Evolutionary conservation across 176 grass and related monocot genomes (phyloP).

Genomic region (Oryza glumipatula): DNA sequence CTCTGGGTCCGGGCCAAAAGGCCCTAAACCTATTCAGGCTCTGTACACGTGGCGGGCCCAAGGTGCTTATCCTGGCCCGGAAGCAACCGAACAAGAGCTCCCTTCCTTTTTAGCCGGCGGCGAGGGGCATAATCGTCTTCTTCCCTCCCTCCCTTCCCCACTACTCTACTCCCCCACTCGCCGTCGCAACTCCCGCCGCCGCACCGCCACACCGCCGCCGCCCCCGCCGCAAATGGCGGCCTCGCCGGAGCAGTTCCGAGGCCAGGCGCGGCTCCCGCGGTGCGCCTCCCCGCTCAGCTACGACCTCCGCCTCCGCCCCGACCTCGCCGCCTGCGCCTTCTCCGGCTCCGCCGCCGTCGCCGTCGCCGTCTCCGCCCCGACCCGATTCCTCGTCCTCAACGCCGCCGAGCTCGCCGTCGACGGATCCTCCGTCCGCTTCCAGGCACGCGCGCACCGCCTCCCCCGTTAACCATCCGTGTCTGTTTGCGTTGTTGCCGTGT

Average conservation of each 20-base stretch:
- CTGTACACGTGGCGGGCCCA: no score
- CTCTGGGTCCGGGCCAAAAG: no score
- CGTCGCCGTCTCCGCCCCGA: constrained; percentile 52
- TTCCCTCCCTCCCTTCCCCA: no score
- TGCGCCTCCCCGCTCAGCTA: constrained; percentile 64
- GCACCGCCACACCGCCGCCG: no score
- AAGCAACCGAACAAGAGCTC: no score
- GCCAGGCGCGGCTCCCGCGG: constrained; percentile 62
- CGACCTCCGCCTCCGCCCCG: constrained; percentile 59
- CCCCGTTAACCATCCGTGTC: not conserved
- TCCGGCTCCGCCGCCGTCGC: constrained; percentile 46
- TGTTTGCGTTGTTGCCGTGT: no score
- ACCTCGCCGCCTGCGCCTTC: constrained; percentile 69
- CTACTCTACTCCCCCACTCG: no score
- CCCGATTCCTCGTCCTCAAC: constrained; percentile 78
- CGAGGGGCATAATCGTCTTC: no score
- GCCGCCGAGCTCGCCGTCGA: constrained; percentile 63
- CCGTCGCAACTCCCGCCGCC: no score
- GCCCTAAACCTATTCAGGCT: no score
- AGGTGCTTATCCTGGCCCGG: no score
- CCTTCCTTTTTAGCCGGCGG: no score
- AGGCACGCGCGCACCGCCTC: constrained; percentile 3
- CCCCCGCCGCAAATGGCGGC: constrained; percentile 31
- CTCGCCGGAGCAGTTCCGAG: constrained; percentile 58
- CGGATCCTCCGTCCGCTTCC: constrained; percentile 49